phyloP scores from a whole-genome alignment of 441 rosid species.

The Mallotus japonicus region DNA sequence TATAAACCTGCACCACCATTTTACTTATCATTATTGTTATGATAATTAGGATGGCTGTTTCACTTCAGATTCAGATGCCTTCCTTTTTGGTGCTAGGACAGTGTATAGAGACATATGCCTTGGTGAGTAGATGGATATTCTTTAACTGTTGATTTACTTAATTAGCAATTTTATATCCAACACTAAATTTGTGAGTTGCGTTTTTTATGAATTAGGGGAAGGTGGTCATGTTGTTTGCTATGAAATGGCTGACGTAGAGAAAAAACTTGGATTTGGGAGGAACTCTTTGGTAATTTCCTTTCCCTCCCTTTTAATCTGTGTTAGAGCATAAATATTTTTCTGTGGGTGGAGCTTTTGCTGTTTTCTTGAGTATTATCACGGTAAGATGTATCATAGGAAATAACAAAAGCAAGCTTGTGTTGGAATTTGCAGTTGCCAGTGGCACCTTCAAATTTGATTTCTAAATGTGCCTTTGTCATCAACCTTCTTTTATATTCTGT shows the following conservation, averaged over 20 bases:
- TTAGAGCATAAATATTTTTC: slow-evolving; percentile 13
- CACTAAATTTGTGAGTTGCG: slow-evolving; percentile 22
- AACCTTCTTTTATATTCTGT: too few relatives aligned
- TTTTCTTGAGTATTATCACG: not conserved
- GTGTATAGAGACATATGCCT: slow-evolving; percentile 92
- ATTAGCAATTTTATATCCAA: slow-evolving; percentile 4
- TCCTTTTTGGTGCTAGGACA: slow-evolving; percentile 90
- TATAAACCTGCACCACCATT: not conserved
- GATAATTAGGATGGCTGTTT: slow-evolving; percentile 84
- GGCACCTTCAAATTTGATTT: not conserved
- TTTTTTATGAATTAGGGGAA: slow-evolving; percentile 57
- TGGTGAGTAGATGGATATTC: slow-evolving; percentile 40
- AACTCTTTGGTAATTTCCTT: slow-evolving; percentile 69
- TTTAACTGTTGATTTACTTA: not conserved
- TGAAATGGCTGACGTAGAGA: slow-evolving; percentile 85
- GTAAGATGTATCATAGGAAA: slow-evolving; percentile 1
- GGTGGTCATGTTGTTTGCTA: slow-evolving; percentile 83
- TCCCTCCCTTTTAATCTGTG: slow-evolving; percentile 19
- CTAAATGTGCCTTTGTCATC: not conserved
- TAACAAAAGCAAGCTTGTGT: not conserved
- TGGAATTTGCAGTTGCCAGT: slow-evolving; percentile 11
- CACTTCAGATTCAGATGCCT: slow-evolving; percentile 85
- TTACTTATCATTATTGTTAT: slow-evolving; percentile 1
- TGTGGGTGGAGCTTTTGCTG: not conserved
- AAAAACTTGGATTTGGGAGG: slow-evolving; percentile 82